phyloP scores from a whole-genome alignment of 2,329 filamentous ascomycete genomes.

The Pseudogymnoascus sp. region DNA sequence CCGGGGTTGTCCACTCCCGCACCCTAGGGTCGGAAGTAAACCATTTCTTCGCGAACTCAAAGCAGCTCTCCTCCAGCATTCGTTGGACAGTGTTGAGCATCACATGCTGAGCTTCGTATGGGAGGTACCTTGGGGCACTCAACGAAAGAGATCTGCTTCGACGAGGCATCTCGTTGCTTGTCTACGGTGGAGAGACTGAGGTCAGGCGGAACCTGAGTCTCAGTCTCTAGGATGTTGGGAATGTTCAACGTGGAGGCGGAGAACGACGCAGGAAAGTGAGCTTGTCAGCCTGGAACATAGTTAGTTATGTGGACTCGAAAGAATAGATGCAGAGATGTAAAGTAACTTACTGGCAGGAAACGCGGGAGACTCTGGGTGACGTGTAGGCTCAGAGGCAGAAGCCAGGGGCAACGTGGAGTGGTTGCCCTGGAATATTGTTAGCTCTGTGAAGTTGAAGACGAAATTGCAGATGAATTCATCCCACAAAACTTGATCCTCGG shows the following conservation, averaged over 20 bases:
- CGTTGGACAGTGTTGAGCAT: background rate
- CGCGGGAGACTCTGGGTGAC: no score
- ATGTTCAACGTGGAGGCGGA: background rate
- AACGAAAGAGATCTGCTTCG: background rate
- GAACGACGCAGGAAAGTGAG: background rate
- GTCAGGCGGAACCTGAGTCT: background rate
- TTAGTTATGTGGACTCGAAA: background rate
- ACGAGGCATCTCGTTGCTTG: background rate
- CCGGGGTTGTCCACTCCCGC: background rate
- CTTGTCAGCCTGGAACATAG: background rate
- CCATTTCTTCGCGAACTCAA: background rate
- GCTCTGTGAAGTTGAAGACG: background rate
- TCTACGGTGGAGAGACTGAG: no score
- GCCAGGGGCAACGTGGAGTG: background rate
- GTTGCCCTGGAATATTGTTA: background rate
- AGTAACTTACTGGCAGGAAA: no score
- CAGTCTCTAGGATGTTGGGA: background rate
- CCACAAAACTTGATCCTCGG: background rate
- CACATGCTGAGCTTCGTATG: background rate
- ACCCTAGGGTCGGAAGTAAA: background rate
- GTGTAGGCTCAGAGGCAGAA: background rate
- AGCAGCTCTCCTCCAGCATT: background rate
- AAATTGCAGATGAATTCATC: background rate
- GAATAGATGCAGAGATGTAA: no score
- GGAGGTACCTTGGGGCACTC: background rate